Conservation (phyloP, 2,329 filamentous ascomycete genomes). For the Aspergillus latus region DNA sequence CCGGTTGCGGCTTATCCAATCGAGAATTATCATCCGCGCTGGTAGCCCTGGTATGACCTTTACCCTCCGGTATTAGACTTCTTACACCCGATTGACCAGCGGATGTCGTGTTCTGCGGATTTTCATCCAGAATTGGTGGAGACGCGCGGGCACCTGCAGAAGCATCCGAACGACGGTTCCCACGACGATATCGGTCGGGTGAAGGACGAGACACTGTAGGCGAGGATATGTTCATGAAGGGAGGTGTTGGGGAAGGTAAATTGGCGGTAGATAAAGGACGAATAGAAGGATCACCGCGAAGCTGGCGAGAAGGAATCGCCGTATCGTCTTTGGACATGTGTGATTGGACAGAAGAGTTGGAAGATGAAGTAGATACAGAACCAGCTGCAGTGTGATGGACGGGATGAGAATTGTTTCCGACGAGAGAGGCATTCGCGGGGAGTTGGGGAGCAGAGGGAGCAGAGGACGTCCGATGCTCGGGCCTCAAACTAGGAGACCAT, state of each 20-base stretch:
- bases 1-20: conserved; percentile 53
- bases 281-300: conserved; percentile 36
- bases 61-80: conserved; percentile 31
- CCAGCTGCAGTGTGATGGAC: conserved; percentile 52
- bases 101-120: conserved; percentile 24
- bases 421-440: conserved; percentile 31
- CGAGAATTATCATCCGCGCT: conserved; percentile 72
- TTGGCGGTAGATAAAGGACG: conserved; percentile 51
- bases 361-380: conserved; percentile 55
- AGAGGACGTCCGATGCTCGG: conserved; percentile 57
- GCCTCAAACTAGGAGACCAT: conserved; percentile 55
- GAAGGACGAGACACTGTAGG: conserved; percentile 64
- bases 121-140: conserved; percentile 40
- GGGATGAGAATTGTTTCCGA: conserved; percentile 34
- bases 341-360: conserved; percentile 49
- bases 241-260: conserved; percentile 54
- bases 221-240: conserved; percentile 50
- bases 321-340: conserved; percentile 53
- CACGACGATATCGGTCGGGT: conserved; percentile 80
- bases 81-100: conserved; percentile 31
- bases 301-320: conserved; percentile 42
- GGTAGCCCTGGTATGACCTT: conserved; percentile 56
- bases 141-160: conserved; percentile 19
- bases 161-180: conserved; percentile 57
- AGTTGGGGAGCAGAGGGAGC: conserved; percentile 50